A percentile compares a stretch with the other conserved stretches of the same genome.
phyloP scores from a whole-genome alignment of 2,329 filamentous ascomycete genomes.

The Ascochyta fabae region DNA sequence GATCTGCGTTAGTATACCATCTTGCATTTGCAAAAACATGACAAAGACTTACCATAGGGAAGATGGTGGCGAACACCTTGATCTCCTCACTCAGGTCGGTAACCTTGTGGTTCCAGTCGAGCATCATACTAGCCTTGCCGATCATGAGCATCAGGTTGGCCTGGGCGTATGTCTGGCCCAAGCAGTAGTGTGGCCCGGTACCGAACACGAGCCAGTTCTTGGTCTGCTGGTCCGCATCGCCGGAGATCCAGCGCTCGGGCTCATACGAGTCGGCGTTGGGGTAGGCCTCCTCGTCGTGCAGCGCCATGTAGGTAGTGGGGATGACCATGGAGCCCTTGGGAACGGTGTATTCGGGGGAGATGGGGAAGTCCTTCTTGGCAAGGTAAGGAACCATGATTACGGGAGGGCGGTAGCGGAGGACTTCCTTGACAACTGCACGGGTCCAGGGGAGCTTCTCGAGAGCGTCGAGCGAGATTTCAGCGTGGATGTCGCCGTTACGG shows the following conservation, averaged over 20 bases:
- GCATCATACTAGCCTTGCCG: constrained; percentile 83
- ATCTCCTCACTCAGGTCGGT: constrained; percentile 90
- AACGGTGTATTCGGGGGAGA: constrained; percentile 86
- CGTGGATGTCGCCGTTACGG: constrained; percentile 75
- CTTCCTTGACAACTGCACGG: constrained; percentile 78
- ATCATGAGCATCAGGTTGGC: constrained; percentile 88
- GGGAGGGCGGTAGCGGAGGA: constrained; percentile 83
- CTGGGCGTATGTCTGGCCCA: constrained; percentile 91
- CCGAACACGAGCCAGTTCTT: constrained; percentile 99
- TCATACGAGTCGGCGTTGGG: constrained; percentile 76
- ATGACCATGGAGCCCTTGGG: constrained; percentile 96
- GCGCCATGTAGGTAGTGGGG: constrained; percentile 85
- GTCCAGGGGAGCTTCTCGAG: constrained; percentile 91
- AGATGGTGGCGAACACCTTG: constrained; percentile 97
- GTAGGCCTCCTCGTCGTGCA: constrained; percentile 93
- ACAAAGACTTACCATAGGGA: constrained; percentile 77
- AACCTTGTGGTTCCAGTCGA: constrained; percentile 89
- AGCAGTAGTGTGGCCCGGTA: constrained; percentile 93
- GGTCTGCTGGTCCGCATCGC: constrained; percentile 85
- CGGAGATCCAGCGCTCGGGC: constrained; percentile 70
- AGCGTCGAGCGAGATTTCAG: constrained; percentile 78
- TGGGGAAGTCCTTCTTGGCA: constrained; percentile 93
- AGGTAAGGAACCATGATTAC: constrained; percentile 97
- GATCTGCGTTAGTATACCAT: constrained; percentile 23
- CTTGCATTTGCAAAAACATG: background rate